Percentiles rank a stretch among this genome's conserved stretches.
Evolutionary conservation across 2,329 filamentous ascomycete genomes (phyloP).

Genomic region (Lecanicillium sp.): DNA sequence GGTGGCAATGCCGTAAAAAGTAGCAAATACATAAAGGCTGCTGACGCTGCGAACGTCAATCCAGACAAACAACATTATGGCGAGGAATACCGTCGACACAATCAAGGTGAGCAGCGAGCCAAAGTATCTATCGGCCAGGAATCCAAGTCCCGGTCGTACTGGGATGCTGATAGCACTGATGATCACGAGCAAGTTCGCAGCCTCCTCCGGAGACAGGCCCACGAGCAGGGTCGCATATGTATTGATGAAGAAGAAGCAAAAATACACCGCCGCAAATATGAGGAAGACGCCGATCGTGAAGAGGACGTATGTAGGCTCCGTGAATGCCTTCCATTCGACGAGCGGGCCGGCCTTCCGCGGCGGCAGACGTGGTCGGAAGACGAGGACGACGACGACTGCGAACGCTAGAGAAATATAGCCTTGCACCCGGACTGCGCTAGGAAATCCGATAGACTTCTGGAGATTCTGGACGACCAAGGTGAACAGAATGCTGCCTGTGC

Average conservation of each 20-base stretch:
- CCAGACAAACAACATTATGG: neutral
- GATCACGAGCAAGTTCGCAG: constrained; percentile 46
- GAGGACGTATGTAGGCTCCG: constrained; percentile 44
- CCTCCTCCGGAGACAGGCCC: constrained; percentile 31
- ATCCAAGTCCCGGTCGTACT: constrained; percentile 48
- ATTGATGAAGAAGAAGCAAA: constrained; percentile 43
- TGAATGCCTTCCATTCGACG: constrained; percentile 48
- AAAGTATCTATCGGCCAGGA: constrained; percentile 47
- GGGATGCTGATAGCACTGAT: constrained; percentile 54
- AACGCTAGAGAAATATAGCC: too few relatives aligned
- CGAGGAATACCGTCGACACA: constrained; percentile 34
- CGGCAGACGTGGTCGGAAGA: too few relatives aligned
- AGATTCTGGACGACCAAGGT: constrained; percentile 53
- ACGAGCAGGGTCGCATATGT: constrained; percentile 19
- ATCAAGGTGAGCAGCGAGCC: constrained; percentile 53
- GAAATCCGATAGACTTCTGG: constrained; percentile 54
- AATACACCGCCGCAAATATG: constrained; percentile 44
- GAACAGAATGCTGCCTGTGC: constrained; percentile 57
- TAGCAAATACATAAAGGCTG: neutral
- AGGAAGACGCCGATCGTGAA: constrained; percentile 42
- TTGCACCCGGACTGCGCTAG: too few relatives aligned
- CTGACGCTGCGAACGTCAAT: neutral
- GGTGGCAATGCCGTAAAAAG: neutral
- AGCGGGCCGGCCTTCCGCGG: constrained; percentile 41
- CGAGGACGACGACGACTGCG: too few relatives aligned